A percentile compares a stretch with the other conserved stretches of the same genome.
phyloP scores from a whole-genome alignment of 2,329 filamentous ascomycete species.

The Rutstroemia sp. region DNA sequence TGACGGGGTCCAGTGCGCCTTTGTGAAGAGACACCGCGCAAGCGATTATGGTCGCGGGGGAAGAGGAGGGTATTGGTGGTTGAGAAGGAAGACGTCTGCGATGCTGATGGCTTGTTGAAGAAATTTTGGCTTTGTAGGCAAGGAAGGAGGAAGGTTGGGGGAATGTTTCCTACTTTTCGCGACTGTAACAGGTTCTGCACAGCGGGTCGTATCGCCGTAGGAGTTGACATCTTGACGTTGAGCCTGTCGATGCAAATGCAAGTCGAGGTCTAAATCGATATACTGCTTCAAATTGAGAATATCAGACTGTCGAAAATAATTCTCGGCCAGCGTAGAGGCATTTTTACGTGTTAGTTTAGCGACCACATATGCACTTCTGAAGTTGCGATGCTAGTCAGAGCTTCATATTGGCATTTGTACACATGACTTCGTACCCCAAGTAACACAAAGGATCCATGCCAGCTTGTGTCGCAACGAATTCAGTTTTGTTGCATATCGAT shows the following conservation, averaged over 20 bases:
- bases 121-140: slow-evolving; percentile 16
- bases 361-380: slow-evolving; percentile 1
- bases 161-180: slow-evolving; percentile 14
- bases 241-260: slow-evolving; percentile 15
- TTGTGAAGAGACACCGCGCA: slow-evolving; percentile 75
- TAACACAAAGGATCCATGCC: neutral
- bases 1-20: slow-evolving; percentile 69
- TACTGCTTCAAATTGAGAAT: slow-evolving; percentile 4
- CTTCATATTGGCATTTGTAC: neutral
- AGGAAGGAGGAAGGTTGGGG: slow-evolving; percentile 29
- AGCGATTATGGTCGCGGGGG: slow-evolving; percentile 65
- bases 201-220: slow-evolving; percentile 22
- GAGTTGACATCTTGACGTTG: slow-evolving; percentile 24
- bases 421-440: slow-evolving; percentile 1
- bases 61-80: slow-evolving; percentile 21
- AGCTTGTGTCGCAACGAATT: neutral
- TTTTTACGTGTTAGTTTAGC: neutral
- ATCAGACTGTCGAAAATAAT: slow-evolving; percentile 13
- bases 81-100: slow-evolving; percentile 28
- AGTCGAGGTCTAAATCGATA: neutral
- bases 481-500: slow-evolving; percentile 11
- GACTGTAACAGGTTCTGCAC: slow-evolving; percentile 16
- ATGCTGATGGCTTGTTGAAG: slow-evolving; percentile 10
- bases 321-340: slow-evolving; percentile 1
- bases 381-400: too few species aligned